Evolutionary conservation across 2,329 filamentous ascomycete genomes (phyloP), one percentile per base, ranked within the genome.

Genomic region (Dactylella cylindrospora): DNA sequence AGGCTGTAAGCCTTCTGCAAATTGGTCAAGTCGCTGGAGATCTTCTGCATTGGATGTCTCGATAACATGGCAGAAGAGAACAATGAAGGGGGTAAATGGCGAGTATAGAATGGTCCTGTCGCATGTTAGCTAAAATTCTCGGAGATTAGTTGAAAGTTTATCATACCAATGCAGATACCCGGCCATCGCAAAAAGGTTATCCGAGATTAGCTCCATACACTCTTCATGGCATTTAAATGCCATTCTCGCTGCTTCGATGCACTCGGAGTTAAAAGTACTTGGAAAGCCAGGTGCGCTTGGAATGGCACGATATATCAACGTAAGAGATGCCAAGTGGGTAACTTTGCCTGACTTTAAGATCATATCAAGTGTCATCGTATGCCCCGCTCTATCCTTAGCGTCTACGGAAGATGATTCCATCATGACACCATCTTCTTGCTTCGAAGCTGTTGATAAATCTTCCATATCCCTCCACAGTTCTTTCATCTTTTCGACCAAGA

Each of bases 1-100:
- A 0, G 46, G 35, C 5, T 32, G 35, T 26, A 51, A n/a, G 7
- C 46, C 33, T 12, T 51, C 46, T 9, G 80, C 77, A 66, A 85
- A 85, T 1, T 78, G 75, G 28, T 77, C 75, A 0, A 86, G 74
- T 0, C 78, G 75, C 23, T 72, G 67, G 3, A 86, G 74, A 65
- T 86, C 83, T 7, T 71, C 70, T 15, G 73, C 71, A 20, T 76
- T 71, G 4, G 78, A 77, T 0, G 79, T 78, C 67, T 83, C 79
- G 32, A 69, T 67, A 15, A 67, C 53, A 39, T 69, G 66, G 23
- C 69, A 70, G 38, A 70, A 70, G 0, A 70, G 9, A 6, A 70
- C 59, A 2, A 67, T 70, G 32, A 69, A 70, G 1, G 68, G 68
- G 2, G 68, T 64, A 15, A 70, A 70, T 0, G 68, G 69, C 0